Base-by-base conservation (phyloP, 177 flowering plant genomes). In the Tripterygium wilfordii region DNA sequence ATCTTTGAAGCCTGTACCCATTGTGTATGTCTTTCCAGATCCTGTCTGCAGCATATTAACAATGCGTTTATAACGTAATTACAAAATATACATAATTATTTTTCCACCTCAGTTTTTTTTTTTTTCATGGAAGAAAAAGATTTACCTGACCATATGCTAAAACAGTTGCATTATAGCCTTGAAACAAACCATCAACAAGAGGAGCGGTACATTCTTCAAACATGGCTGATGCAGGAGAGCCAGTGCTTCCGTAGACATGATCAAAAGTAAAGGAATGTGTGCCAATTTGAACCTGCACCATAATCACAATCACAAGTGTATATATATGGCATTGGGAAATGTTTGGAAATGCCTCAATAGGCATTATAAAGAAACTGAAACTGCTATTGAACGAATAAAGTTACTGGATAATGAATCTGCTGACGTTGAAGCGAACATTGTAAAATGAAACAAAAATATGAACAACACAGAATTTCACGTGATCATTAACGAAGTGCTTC, bases 161-260 rank as follows among this genome's bases (percentile, higher is more conserved):
- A 61, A 94, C 97, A 22, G 99, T 94, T n/a, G 95, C 99, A 73
- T 89, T 94, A 64, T 94, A 94, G 63, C 99, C 99, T 71, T 94
- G 99, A 53, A 94, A 94, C 52, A 94, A 64, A 27, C 97, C 99
- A 54, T 94, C 95, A 51, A 94, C 96, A 24, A 89, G 90, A 30
- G 99, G 88, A 52, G 81, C 67, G 55, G 78, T 70, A 60, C 99
- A 89, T 69, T 89, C 97, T 53, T 85, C 92, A 69, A 83, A 94
- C 85, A 94, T 94, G 17, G 69, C 69, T 47, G 83, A 64, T 28
- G 99, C 72, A 30, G 90, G 82, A 51, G 95, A 72, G 30, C 80
- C 88, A 28, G 71, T 71, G 58, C 85, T 89, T 26, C 97, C 99
- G 56, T 94, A 94, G 43, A 94, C 97, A 75, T 89, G 96, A 69